These are phyloP conservation scores for Penicillium paradoxum DNA, from an alignment of 495 filamentous ascomycete species.

Conservation along the genomic window DNA sequence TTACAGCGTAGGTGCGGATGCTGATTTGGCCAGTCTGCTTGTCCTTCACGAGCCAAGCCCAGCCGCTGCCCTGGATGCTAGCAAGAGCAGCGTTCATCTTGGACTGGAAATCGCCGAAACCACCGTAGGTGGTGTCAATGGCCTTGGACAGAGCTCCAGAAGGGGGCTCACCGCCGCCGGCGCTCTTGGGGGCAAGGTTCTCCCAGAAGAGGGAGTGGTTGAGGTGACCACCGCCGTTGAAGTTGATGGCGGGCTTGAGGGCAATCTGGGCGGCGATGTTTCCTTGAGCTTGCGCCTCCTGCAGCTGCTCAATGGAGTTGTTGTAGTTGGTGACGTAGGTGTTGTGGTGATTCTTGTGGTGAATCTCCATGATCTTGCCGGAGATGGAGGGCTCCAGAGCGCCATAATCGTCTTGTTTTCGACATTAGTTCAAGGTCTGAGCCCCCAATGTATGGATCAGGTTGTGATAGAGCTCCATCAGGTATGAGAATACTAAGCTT, in stretches of 20 bases:
- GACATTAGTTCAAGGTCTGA: conserved; percentile 4
- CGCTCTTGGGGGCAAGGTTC: conserved; percentile 72
- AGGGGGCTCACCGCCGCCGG: conserved; percentile 71
- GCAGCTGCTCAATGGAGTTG: conserved; percentile 52
- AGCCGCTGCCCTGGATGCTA: conserved; percentile 89
- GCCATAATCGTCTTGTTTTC: conserved; percentile 66
- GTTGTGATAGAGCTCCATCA: neutral
- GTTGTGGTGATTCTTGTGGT: conserved; percentile 67
- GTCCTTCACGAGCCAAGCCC: conserved; percentile 92
- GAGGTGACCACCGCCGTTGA: conserved; percentile 91
- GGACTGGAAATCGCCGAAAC: conserved; percentile 66
- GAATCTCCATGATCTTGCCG: conserved; percentile 95
- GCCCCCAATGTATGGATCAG: neutral
- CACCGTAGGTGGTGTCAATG: conserved; percentile 74
- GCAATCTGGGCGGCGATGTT: conserved; percentile 66
- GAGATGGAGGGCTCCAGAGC: conserved; percentile 94
- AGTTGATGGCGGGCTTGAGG: conserved; percentile 85
- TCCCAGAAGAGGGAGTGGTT: conserved; percentile 95
- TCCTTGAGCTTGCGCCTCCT: conserved; percentile 46
- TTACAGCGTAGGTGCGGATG: conserved; percentile 71
- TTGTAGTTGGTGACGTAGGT: conserved; percentile 69
- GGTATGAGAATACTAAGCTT: conserved; percentile 29
- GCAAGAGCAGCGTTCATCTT: conserved; percentile 75
- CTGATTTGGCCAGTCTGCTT: conserved; percentile 65
- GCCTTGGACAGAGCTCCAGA: conserved; percentile 58